A percentile compares a stretch with the other conserved stretches of the same genome.
Evolutionary conservation across 2,329 filamentous ascomycete genomes (phyloP).

Genomic region (Sporothrix mexicana): DNA sequence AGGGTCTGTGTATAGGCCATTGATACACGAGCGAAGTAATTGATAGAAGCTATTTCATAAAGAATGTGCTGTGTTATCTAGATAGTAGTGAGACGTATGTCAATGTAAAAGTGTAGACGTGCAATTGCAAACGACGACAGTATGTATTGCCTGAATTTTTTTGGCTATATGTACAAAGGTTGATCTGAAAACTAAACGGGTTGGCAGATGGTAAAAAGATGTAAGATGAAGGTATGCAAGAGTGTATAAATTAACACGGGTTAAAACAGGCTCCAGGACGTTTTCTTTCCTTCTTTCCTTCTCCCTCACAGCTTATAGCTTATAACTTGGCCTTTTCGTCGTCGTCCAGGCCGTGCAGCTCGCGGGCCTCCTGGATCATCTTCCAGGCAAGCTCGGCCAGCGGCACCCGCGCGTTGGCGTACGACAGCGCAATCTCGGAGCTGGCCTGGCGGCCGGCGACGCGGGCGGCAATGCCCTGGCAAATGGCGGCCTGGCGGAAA

Average conservation of each 20-base stretch:
- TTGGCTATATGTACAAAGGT: conserved; percentile 1
- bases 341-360: conserved; percentile 22
- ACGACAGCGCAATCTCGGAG: conserved; percentile 77
- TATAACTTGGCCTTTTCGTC: conserved; percentile 35
- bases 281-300: not conserved
- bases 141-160: not conserved
- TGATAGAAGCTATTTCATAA: too few species aligned
- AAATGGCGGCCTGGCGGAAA: conserved; percentile 66
- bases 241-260: not conserved
- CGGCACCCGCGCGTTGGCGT: conserved; percentile 71
- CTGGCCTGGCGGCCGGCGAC: conserved; percentile 87
- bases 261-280: not conserved
- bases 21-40: too few species aligned
- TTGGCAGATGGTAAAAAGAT: not conserved
- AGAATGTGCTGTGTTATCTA: too few species aligned
- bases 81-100: too few species aligned
- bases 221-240: too few species aligned
- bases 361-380: conserved; percentile 59
- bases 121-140: not conserved
- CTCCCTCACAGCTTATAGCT: not conserved
- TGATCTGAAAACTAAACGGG: not conserved
- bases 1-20: too few species aligned
- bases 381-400: conserved; percentile 82
- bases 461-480: conserved; percentile 90
- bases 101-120: too few species aligned